Percentiles rank a stretch among this genome's conserved stretches.
phyloP scores from a whole-genome alignment of 2,329 filamentous ascomycete genomes.

The Plectosphaerella plurivora region DNA sequence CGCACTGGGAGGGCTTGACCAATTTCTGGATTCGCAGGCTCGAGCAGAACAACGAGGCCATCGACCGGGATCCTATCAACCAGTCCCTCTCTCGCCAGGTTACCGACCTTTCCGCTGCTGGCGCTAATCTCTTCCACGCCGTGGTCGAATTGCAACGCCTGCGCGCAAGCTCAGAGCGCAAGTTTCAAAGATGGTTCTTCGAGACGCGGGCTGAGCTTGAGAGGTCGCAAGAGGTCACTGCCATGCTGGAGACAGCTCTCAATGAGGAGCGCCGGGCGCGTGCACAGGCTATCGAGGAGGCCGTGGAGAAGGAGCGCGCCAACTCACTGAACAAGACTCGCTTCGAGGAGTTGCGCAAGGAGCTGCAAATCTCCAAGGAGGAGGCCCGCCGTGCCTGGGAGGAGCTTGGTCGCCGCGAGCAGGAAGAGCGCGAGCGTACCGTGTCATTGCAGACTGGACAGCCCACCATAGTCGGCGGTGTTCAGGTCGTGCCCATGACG shows the following conservation, averaged over 20 bases:
- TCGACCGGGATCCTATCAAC: conserved; percentile 76
- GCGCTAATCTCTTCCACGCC: conserved; percentile 94
- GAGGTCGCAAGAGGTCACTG: conserved; percentile 75
- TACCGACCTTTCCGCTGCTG: conserved; percentile 93
- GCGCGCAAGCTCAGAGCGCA: conserved; percentile 90
- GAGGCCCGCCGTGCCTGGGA: conserved; percentile 96
- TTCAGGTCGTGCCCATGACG: conserved; percentile 92
- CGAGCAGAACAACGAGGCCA: conserved; percentile 83
- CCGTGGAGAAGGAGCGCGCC: conserved; percentile 64
- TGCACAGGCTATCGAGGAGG: conserved; percentile 61
- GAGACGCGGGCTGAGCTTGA: conserved; percentile 89
- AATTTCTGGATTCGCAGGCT: conserved; percentile 95
- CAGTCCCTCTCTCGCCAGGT: conserved; percentile 91
- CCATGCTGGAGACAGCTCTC: conserved; percentile 72
- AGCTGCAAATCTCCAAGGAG: conserved; percentile 91
- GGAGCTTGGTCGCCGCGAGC: conserved; percentile 86
- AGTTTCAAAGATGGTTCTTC: conserved; percentile 98
- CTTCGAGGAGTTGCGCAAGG: conserved; percentile 85
- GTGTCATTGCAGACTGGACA: conserved; percentile 81
- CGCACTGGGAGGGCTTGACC: conserved; percentile 96
- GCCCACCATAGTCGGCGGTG: conserved; percentile 84
- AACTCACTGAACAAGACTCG: conserved; percentile 69
- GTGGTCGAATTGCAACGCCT: conserved; percentile 93
- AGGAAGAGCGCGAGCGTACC: conserved; percentile 86
- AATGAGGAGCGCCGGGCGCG: conserved; percentile 68